Conservation (phyloP, 2,329 filamentous ascomycete genomes). For the Sclerotinia subarctica region DNA sequence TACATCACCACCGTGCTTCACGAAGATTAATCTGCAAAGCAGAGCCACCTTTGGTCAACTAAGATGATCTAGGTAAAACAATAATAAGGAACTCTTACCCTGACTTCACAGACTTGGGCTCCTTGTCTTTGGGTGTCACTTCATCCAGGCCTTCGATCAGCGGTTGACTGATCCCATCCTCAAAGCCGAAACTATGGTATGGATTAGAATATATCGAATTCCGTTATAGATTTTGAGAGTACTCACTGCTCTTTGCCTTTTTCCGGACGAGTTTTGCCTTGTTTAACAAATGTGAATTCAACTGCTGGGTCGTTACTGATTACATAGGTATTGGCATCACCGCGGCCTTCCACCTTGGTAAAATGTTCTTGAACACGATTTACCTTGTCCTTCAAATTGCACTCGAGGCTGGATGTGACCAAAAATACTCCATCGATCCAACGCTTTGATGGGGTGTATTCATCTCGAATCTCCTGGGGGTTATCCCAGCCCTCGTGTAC, state of each 20-base stretch:
- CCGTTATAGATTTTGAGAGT: background rate
- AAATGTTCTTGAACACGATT: constrained; percentile 1
- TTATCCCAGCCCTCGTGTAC: constrained; percentile 3
- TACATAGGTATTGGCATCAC: background rate
- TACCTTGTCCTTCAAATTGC: background rate
- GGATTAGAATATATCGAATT: background rate
- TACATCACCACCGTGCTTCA: constrained; percentile 39
- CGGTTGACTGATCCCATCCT: constrained; percentile 45
- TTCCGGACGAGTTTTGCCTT: background rate
- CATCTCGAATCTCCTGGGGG: constrained; percentile 6
- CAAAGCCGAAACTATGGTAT: constrained; percentile 42
- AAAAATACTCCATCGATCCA: constrained; percentile 9
- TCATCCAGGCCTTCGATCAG: constrained; percentile 39
- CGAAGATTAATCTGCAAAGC: background rate
- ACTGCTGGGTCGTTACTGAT: background rate
- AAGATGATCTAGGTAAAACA: background rate
- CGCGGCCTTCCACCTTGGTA: background rate
- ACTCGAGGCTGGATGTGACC: background rate
- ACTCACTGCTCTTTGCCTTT: constrained; percentile 14
- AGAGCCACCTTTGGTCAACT: background rate
- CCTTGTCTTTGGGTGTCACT: constrained; percentile 36
- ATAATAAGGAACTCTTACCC: constrained; percentile 26
- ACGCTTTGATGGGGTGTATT: background rate
- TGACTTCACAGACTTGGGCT: constrained; percentile 31
- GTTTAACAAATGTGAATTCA: background rate